These are phyloP conservation scores for Podaxis sp. DNA, from an alignment of 768 basidiomycete species.

Conservation along the genomic window DNA sequence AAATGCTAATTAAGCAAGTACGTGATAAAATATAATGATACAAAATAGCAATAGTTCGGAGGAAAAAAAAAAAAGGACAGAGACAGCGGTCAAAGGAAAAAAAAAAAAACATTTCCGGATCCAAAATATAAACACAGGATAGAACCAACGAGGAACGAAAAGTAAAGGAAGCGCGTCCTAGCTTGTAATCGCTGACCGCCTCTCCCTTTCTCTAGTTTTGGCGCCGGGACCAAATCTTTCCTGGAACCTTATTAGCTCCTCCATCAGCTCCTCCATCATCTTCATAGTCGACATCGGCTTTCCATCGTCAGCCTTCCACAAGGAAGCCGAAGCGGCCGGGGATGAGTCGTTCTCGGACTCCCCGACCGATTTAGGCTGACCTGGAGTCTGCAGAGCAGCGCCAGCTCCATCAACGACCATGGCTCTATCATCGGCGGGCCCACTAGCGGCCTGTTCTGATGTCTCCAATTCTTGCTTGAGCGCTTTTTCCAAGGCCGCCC, in stretches of 20 bases:
- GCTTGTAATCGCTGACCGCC: constrained; percentile 29
- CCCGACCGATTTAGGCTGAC: constrained; percentile 12
- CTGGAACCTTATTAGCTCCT: constrained; percentile 85
- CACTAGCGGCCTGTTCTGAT: constrained; percentile 9
- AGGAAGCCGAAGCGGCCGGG: not conserved
- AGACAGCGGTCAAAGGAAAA: constrained; percentile 6
- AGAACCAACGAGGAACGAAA: not conserved
- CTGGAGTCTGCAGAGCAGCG: constrained; percentile 3
- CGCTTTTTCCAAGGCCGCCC: constrained; percentile 60
- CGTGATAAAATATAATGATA: constrained; percentile 13
- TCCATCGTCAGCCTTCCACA: constrained; percentile 12
- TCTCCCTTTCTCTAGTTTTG: constrained; percentile 48
- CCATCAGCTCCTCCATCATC: constrained; percentile 89
- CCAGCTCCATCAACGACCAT: constrained; percentile 29
- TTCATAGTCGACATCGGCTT: constrained; percentile 51
- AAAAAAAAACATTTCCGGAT: not conserved
- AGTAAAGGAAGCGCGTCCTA: not conserved
- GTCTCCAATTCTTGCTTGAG: constrained; percentile 31
- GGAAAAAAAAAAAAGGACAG: not conserved
- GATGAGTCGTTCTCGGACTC: constrained; percentile 5
- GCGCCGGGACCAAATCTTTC: constrained; percentile 70
- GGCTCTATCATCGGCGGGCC: constrained; percentile 20
- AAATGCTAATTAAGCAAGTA: constrained; percentile 6
- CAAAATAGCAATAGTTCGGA: constrained; percentile 7
- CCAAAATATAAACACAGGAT: not conserved